phyloP scores from a whole-genome alignment of 2,329 filamentous ascomycete genomes.

The Tolypocladium endophyticum region DNA sequence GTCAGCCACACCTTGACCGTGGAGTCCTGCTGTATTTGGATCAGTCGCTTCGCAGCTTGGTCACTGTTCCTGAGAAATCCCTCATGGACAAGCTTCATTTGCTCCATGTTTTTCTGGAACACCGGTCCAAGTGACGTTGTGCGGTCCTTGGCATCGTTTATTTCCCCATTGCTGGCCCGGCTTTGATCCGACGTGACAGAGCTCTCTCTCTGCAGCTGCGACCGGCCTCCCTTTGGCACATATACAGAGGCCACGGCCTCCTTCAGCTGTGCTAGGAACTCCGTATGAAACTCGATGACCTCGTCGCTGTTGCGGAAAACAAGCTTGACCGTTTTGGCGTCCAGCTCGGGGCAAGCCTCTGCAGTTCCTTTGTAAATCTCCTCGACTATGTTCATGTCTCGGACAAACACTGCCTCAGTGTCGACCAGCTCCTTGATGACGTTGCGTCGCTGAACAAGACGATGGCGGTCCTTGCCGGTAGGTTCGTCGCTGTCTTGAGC shows the following conservation, averaged over 20 bases:
- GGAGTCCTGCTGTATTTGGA: conserved; percentile 52
- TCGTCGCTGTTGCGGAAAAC: conserved; percentile 92
- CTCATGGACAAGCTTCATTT: conserved; percentile 51
- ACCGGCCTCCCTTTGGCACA: conserved; percentile 44
- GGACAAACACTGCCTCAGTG: conserved; percentile 82
- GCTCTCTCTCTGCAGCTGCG: conserved; percentile 29
- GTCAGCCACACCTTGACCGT: conserved; percentile 75
- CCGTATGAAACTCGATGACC: conserved; percentile 75
- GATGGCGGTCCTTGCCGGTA: conserved; percentile 49
- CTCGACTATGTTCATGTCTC: conserved; percentile 94
- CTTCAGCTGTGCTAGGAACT: conserved; percentile 71
- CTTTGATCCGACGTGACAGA: conserved; percentile 28
- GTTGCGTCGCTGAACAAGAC: conserved; percentile 70
- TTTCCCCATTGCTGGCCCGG: conserved; percentile 27
- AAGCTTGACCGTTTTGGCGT: conserved; percentile 72
- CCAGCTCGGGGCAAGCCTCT: conserved; percentile 68
- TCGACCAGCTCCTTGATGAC: conserved; percentile 88
- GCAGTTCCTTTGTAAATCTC: conserved; percentile 97
- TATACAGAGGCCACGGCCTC: conserved; percentile 73
- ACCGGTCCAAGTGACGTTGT: conserved; percentile 41
- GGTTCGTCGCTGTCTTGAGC: conserved; percentile 28
- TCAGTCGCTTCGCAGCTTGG: conserved; percentile 48
- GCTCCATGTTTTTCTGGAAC: conserved; percentile 46
- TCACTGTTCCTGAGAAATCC: conserved; percentile 55
- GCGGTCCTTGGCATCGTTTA: conserved; percentile 42